phyloP scores from a whole-genome alignment of 2,329 filamentous ascomycete genomes.

The Neopestalotiopsis sp. region DNA sequence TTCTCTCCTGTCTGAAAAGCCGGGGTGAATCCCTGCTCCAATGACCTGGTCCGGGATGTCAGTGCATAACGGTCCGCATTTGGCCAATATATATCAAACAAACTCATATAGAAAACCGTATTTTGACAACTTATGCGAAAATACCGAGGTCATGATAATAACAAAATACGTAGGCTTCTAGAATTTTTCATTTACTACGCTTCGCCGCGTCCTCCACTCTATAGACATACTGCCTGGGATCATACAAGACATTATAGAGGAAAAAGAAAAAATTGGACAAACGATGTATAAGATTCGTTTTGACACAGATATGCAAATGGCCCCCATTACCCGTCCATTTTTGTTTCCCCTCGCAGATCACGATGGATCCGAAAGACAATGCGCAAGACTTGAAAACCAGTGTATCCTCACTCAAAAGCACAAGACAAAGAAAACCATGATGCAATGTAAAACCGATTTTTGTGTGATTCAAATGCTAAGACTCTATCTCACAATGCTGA shows the following conservation, averaged over 20 bases:
- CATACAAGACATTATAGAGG: not conserved
- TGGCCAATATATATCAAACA: not conserved
- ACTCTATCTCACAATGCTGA: not conserved
- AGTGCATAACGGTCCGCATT: too few relatives aligned
- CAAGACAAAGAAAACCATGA: not conserved
- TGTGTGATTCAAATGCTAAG: not conserved
- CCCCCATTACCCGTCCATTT: not conserved
- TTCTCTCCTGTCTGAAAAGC: not conserved
- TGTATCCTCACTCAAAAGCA: not conserved
- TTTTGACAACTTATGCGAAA: not conserved
- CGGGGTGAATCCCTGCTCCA: not conserved
- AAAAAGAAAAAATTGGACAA: not conserved
- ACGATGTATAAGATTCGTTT: not conserved
- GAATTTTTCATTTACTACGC: not conserved
- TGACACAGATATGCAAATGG: not conserved
- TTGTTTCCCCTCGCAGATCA: not conserved
- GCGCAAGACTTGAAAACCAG: not conserved
- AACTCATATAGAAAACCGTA: not conserved
- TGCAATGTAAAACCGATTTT: not conserved
- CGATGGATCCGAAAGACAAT: not conserved
- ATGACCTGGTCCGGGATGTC: not conserved
- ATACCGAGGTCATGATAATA: not conserved
- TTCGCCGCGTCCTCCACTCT: conserved; percentile 1
- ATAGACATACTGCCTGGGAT: not conserved
- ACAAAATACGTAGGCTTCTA: not conserved